Base-by-base conservation (phyloP, 805 yeast genomes). In the Candida alai region DNA sequence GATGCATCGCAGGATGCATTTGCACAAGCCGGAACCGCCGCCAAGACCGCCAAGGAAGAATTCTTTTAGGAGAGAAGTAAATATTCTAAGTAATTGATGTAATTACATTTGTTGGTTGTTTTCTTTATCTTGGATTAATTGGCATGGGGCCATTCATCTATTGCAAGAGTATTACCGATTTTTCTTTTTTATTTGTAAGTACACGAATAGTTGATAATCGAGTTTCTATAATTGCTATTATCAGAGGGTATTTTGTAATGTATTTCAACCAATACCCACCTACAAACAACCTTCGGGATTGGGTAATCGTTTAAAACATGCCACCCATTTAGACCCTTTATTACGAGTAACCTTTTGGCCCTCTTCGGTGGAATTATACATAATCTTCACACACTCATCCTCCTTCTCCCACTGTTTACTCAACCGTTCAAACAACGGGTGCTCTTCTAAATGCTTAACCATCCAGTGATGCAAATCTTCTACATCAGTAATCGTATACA, bases 401-500 rank as follows among this genome's bases (percentile, higher is more conserved):
- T 68, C 60, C 3, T 59, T 56, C 60, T 89, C 97, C 85, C 94
- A 87, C 43, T 84, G 89, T 41, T 74, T 66, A 27, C 73, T 62
- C 43, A 88, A 72, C 47, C 97, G 75, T 60, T 80, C 87, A 55
- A 93, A 93, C 51, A 93, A 61, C 3, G 97, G 97, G 60, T 93
- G 98, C 40, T 74, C 84, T 37, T 84, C 88, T 36, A 93, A 62
- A 61, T 93, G 98, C 50, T 78, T 72, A 13, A 80, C 95, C 98
- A 93, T 93, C 98, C 98, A 90, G 24, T 79, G 68, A 56, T 93
- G 97, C 45, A 93, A 66, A 56, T 93, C 98, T 49, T 78, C 70
- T 28, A 93, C 98, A 56, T 93, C 98, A 1, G 98, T 93, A 51
- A 93, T 93, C 1, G 98, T 93, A 60, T 93, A 93, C 7, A 90